These are phyloP conservation scores for Coprinopsis cinerea DNA, from an alignment of 768 basidiomycete species.

Conservation along the genomic window DNA sequence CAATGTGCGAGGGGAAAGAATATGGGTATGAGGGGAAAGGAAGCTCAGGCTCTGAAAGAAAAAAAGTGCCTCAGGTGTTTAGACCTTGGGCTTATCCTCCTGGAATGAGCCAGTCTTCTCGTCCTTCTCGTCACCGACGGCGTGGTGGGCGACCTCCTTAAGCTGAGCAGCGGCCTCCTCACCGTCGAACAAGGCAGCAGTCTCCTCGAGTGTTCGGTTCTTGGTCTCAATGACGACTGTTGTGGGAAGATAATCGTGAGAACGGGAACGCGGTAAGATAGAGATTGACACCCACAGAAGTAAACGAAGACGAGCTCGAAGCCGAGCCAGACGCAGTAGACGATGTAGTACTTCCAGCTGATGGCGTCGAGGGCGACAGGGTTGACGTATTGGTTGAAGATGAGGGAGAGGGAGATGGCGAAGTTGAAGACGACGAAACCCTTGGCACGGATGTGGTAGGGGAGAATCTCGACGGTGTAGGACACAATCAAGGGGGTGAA, in stretches of 20 bases:
- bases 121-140: conserved; percentile 27
- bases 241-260: conserved; percentile 1
- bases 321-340: conserved; percentile 66
- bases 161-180: conserved; percentile 42
- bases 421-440: conserved; percentile 82
- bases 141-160: conserved; percentile 16
- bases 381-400: conserved; percentile 89
- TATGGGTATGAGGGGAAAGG: no score
- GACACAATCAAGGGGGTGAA: conserved; percentile 84
- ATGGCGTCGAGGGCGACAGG: conserved; percentile 64
- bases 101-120: conserved; percentile 23
- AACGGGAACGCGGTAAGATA: conserved; percentile 2
- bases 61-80: conserved; percentile 13
- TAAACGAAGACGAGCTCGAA: conserved; percentile 62
- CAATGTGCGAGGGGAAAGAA: no score
- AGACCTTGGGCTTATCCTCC: conserved; percentile 21
- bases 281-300: conserved; percentile 32
- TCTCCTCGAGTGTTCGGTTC: conserved; percentile 72
- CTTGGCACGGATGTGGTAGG: conserved; percentile 78
- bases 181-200: conserved; percentile 76
- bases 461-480: conserved; percentile 87
- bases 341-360: conserved; percentile 76
- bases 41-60: no score
- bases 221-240: conserved; percentile 63
- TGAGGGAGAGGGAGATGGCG: conserved; percentile 67